phyloP scores from a whole-genome alignment of 345 rosid genomes.

The Moricandia arvensis region DNA sequence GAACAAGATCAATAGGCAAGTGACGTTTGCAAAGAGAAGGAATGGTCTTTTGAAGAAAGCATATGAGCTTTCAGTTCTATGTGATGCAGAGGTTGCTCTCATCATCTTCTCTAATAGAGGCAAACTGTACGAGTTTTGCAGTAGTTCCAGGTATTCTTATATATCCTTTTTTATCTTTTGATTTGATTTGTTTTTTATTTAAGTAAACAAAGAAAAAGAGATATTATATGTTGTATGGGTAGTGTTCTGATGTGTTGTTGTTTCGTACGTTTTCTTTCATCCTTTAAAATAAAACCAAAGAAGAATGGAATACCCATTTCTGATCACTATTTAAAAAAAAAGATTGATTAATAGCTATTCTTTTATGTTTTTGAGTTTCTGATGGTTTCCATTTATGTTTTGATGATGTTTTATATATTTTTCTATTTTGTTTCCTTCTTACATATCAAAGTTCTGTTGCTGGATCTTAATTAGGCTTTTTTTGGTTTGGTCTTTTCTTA shows the following conservation, averaged over 20 bases:
- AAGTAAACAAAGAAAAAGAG: constrained; percentile 12
- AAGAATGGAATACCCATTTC: constrained; percentile 13
- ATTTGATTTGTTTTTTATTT: background rate
- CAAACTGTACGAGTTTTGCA: constrained; percentile 98
- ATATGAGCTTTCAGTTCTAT: constrained; percentile 95
- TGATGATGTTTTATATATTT: background rate
- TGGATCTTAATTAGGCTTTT: background rate
- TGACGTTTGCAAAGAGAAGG: constrained; percentile 98
- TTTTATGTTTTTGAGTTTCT: constrained; percentile 11
- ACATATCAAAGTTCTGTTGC: background rate
- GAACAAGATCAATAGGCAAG: constrained; percentile 98
- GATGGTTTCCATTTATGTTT: constrained; percentile 22
- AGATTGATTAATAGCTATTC: background rate
- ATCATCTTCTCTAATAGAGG: constrained; percentile 99
- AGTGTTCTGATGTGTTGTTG: constrained; percentile 30
- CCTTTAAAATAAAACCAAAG: constrained; percentile 18
- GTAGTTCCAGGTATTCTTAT: constrained; percentile 79
- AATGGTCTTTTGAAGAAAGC: constrained; percentile 99
- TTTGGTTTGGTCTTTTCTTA: constrained; percentile 5
- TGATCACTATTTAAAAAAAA: constrained; percentile 15
- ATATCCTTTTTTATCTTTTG: background rate
- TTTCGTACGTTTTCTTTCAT: constrained; percentile 30
- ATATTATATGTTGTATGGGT: constrained; percentile 17
- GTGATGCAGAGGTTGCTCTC: constrained; percentile 99
- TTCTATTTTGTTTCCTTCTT: background rate